Evolutionary conservation across 2,329 filamentous ascomycete genomes (phyloP), one percentile per base, ranked within the genome.

Genomic region (Triangularia verruculosa): DNA sequence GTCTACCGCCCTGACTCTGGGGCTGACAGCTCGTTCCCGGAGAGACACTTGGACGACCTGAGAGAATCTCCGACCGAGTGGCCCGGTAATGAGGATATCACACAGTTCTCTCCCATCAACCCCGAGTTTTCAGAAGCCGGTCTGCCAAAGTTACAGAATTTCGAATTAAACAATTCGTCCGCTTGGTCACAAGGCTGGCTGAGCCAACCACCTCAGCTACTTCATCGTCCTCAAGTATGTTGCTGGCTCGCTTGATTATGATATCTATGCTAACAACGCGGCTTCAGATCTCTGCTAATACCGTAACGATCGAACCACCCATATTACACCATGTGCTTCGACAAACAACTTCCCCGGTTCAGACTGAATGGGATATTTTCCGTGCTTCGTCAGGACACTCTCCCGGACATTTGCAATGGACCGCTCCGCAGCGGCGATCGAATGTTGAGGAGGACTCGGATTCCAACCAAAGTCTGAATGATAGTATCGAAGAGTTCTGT

Each of bases 391-490:
- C 63, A 22, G 51, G 57, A 25, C 62, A 61, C 17, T 52, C 61
- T 3, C 55, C 59, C 4, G 57, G 53, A 11, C 51, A 47, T 12
- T 53, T 64, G 43, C 61, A 60, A 34, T 68, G 69, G 69, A 57
- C 61, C 8, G 39, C 61, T 17, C 12, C 62, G 15, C 62, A 60
- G 2, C 39, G 24, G 0, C 61, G 54, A 2, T 47, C 64, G 58
- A 65, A 61, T 20, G 30, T 59, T 34, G 69, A 70, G 15, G 69
- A 71, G 25, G 70, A 71, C 30, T 70, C 68, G 15, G 69, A 70
- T 32, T 70, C 66, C 9, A 65, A 64, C 28, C 65, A 54, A 28
- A 67, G 64, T 34, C 53, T 63, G 24, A 63, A 66, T 39, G 66
- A 68, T 61, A 64, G 63, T 52, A 30, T 52, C 9, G 66, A 69